Evolutionary conservation across 2,329 filamentous ascomycete species (phyloP), one percentile per base, ranked within the genome.

Genomic region (Lasiodiplodia theobromae): DNA sequence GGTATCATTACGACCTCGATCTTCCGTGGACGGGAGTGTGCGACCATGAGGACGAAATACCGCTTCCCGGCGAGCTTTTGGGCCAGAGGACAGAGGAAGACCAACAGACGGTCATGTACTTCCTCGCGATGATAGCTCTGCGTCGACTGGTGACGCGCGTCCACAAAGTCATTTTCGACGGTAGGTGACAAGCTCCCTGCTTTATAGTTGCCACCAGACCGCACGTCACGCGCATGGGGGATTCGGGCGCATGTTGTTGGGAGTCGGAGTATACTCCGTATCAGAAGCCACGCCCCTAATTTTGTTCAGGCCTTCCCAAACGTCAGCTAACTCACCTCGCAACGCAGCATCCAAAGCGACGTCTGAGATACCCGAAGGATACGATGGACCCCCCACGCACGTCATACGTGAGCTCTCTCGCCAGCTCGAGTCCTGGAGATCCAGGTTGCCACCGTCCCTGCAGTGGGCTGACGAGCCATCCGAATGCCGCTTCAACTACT

Each of bases 51-150:
- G 80, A 84, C 31, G 71, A 81, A n/a, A 83, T 89, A 4, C 84
- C 86, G 16, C 78, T 89, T 31, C 87, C 87, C 3, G 82, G 82
- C 68, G 88, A 88, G 71, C 82, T 81, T 64, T 80, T 80, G 2
- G 78, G 81, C 1, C 82, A 83, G 16, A 68, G 31, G 34, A 67
- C 69, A 34, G 82, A 44, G 81, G 70, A 70, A 81, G 83, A 68
- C 73, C 82, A 14, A 80, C 78, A 23, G 85, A 86, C 70, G 69
- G 87, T 86, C 70, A 85, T 87, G 69, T 83, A 89, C 71, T 89
- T 88, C 74, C 82, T 86, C 2, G 88, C 87, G 0, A 87, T 89
- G 72, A 85, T 90, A 56, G 85, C 86, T 12, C 79, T 90, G 21
- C 81, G 85, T 23, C 80, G 85, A 28, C 77, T 89, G 2, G 85